A percentile compares a stretch with the other conserved stretches of the same genome.
These are phyloP conservation scores for Leonotis leonurus DNA, from an alignment of 257 asterid species.

Conservation along the genomic window DNA sequence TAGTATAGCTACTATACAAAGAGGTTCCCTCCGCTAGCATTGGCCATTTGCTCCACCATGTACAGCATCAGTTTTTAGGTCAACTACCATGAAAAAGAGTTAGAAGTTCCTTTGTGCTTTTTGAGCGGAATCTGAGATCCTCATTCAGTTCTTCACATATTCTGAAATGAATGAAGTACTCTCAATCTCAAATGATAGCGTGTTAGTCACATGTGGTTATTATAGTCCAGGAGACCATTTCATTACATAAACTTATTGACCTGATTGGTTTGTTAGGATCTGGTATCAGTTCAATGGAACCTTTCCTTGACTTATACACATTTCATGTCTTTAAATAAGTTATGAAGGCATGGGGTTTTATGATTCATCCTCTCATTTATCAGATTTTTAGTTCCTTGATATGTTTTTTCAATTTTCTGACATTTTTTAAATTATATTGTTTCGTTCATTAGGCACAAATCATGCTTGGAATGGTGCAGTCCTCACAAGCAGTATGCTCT, in stretches of 20 bases:
- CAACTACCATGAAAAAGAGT: not conserved
- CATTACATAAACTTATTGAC: not conserved
- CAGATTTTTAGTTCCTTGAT: not conserved
- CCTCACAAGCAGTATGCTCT: constrained; percentile 64
- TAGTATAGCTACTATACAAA: not conserved
- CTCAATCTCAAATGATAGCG: not conserved
- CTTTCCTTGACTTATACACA: not conserved
- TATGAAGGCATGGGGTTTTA: not conserved
- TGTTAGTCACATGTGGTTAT: not conserved
- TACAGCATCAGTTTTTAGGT: not conserved
- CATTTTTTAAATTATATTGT: not conserved
- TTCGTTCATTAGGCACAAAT: constrained; percentile 67
- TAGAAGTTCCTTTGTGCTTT: not conserved
- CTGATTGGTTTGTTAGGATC: too few species aligned
- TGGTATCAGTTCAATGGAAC: not conserved
- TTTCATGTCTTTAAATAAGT: not conserved
- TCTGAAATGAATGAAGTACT: constrained; percentile 7
- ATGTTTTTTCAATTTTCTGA: constrained; percentile 11
- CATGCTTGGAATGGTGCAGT: constrained; percentile 95
- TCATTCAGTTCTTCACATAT: not conserved
- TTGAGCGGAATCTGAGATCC: not conserved
- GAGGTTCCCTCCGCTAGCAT: not conserved
- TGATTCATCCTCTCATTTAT: not conserved
- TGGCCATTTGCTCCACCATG: not conserved
- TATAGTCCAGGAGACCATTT: not conserved